A percentile compares a stretch with the other conserved stretches of the same genome.
These are phyloP conservation scores for Byssoonygena ceratinophila DNA, from an alignment of 2,329 filamentous ascomycete species.

Conservation along the genomic window DNA sequence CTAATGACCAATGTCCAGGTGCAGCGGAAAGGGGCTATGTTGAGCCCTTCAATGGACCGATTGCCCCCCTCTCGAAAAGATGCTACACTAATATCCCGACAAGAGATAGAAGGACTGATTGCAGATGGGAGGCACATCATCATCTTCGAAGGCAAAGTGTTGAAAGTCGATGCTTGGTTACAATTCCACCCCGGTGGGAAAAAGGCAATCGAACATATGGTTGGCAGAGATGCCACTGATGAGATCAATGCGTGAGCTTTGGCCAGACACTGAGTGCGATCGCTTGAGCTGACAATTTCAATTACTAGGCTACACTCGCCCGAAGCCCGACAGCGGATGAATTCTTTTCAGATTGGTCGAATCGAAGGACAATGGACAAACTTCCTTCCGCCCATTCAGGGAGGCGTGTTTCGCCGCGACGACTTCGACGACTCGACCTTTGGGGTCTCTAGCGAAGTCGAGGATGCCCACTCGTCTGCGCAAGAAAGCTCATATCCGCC, in stretches of 20 bases:
- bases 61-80: slow-evolving; percentile 32
- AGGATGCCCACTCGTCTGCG: slow-evolving; percentile 38
- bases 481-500: slow-evolving; percentile 45
- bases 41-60: not conserved
- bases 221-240: slow-evolving; percentile 86
- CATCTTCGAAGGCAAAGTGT: slow-evolving; percentile 67
- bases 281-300: not conserved
- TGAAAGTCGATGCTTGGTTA: slow-evolving; percentile 83
- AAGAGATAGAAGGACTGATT: slow-evolving; percentile 70
- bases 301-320: slow-evolving; percentile 68
- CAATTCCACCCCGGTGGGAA: slow-evolving; percentile 85
- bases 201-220: slow-evolving; percentile 84
- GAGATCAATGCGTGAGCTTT: slow-evolving; percentile 68
- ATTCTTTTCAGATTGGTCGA: slow-evolving; percentile 69
- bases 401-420: slow-evolving; percentile 59
- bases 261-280: not conserved
- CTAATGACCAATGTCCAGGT: not conserved
- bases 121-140: slow-evolving; percentile 69
- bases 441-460: slow-evolving; percentile 18
- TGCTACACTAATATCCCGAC: slow-evolving; percentile 46
- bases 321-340: slow-evolving; percentile 66
- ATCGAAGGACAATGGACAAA: slow-evolving; percentile 76
- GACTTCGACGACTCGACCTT: slow-evolving; percentile 20
- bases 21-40: not conserved
- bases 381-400: slow-evolving; percentile 84